Percentiles rank a stretch among this genome's conserved stretches.
These are phyloP conservation scores for Centella asiatica DNA, from an alignment of 129 eudicot genomes.

Conservation along the genomic window DNA sequence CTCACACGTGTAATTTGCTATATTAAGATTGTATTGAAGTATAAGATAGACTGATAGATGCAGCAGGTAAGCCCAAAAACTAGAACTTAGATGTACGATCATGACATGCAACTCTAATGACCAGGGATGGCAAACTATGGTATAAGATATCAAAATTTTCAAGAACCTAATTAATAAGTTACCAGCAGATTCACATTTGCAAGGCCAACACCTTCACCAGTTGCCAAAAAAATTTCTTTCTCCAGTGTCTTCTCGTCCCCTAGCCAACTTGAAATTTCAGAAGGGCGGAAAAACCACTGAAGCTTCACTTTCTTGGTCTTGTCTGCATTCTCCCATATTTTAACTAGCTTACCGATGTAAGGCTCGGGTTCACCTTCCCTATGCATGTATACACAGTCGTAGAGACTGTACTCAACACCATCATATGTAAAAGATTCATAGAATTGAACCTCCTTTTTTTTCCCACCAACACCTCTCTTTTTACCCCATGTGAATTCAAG, in stretches of 20 bases:
- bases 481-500: conserved; percentile 59
- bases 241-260: conserved; percentile 29
- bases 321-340: conserved; percentile 54
- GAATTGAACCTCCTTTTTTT: conserved; percentile 44
- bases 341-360: conserved; percentile 58
- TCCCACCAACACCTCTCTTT: conserved; percentile 49
- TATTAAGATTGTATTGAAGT: no score
- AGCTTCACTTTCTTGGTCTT: conserved; percentile 50
- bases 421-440: conserved; percentile 67
- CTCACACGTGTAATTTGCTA: no score
- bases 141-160: not conserved
- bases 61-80: no score
- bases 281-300: conserved; percentile 71
- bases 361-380: conserved; percentile 41
- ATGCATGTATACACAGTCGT: conserved; percentile 70
- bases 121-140: no score
- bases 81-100: no score
- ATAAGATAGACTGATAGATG: no score
- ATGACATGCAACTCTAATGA: no score
- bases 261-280: conserved; percentile 47
- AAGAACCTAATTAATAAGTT: conserved; percentile 14
- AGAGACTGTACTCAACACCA: conserved; percentile 46
- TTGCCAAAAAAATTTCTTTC: conserved; percentile 65
- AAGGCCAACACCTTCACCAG: conserved; percentile 71
- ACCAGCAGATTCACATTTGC: conserved; percentile 68